Evolutionary conservation across 345 rosid species (phyloP), one percentile per base, ranked within the genome.

Genomic region (Euphorbia peplus): DNA sequence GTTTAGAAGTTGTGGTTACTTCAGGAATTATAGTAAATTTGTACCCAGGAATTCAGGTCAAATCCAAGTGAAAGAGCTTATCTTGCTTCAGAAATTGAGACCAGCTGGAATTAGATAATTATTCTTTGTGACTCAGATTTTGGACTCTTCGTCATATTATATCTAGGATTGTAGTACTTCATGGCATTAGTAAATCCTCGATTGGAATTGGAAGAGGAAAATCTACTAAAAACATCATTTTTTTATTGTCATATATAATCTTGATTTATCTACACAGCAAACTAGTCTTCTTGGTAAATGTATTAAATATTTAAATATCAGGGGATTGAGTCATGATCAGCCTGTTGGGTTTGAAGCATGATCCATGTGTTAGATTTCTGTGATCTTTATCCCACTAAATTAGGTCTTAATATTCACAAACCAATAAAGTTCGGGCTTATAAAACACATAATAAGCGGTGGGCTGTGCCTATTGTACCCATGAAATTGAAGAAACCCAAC

Each of bases 81-180:
- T 57, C 29, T 29, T 57, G 61, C 41, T 57, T 57, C 19, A 29
- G 39, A 29, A 56, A 56, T 28, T 56, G 60, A 56, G 28, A 54
- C 12, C 14, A 22, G 0, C 58, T 29, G 37, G 37, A 32, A 32
- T 32, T 14, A 56, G 2, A 16, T 26, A 11, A 56, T 56, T 26
- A 12, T 56, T 26, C 35, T 56, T 56, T 0, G 9, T 8, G 39
- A 57, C 16, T 54, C 30, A 9, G 59, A 21, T 8, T 54, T 50
- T 50, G 51, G 22, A 50, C 8, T 24, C 54, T 50, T 19, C 10
- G 10, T 18, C 54, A 18, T 18, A 50, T 50, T 19, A 18, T 50
- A 50, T 18, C 24, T 4, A 50, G 54, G 22, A n/a, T n/a, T 44
- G 12, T 11, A 44, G 48, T 18, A 48, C n/a, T 18, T 0, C 21